Evolutionary conservation across 192 early-diverging fungal genomes (phyloP).

Genomic region (Mortierella alpina): DNA sequence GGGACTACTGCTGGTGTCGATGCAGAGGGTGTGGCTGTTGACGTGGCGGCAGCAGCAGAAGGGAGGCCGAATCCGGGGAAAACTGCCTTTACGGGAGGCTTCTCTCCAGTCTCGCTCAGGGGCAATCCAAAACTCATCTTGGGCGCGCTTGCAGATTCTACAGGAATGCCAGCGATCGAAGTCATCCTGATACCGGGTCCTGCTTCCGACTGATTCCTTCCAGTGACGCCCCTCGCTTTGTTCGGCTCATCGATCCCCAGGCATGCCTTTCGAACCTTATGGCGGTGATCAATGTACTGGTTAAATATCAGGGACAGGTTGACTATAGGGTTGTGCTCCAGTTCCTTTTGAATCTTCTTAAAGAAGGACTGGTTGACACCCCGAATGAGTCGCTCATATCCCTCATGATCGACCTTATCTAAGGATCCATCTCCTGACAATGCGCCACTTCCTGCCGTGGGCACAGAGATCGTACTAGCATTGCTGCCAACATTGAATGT

Average conservation of each 20-base stretch:
- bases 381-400: slow-evolving; percentile 18
- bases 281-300: slow-evolving; percentile 18
- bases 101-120: slow-evolving; percentile 5
- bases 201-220: background rate
- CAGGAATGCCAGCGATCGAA: background rate
- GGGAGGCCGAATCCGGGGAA: background rate
- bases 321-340: slow-evolving; percentile 23
- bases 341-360: slow-evolving; percentile 31
- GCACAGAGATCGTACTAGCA: slow-evolving; percentile 1
- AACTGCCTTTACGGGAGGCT: background rate
- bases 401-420: slow-evolving; percentile 13
- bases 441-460: background rate
- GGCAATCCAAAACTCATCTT: slow-evolving; percentile 20
- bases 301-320: slow-evolving; percentile 26
- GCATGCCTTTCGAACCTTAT: slow-evolving; percentile 7
- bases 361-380: slow-evolving; percentile 29
- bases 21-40: background rate
- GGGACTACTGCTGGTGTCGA: background rate
- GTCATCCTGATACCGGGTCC: background rate
- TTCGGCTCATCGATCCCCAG: slow-evolving; percentile 27
- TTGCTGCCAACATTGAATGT: slow-evolving; percentile 45
- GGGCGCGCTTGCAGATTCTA: background rate
- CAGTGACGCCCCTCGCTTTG: background rate
- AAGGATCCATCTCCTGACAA: background rate
- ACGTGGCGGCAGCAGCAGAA: background rate